Conservation (phyloP, 176 grass and related monocot species). For the Oryza glumipatula region DNA sequence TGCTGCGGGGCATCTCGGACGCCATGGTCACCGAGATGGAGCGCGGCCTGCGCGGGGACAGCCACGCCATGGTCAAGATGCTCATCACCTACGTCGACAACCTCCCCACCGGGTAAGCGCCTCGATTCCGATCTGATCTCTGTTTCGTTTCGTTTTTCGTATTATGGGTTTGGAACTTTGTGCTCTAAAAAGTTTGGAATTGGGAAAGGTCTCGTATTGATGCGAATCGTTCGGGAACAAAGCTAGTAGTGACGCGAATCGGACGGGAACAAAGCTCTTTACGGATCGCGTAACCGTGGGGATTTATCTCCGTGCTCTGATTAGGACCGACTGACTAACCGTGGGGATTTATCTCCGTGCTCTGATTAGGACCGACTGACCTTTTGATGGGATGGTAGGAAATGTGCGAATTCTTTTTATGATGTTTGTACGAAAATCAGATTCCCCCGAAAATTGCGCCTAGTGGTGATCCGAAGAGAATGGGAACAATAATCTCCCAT, state of each 20-base stretch:
- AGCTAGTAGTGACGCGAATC: neutral
- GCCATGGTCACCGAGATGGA: slow-evolving; percentile 89
- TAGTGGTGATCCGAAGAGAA: neutral
- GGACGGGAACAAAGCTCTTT: neutral
- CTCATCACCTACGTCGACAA: slow-evolving; percentile 93
- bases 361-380: neutral
- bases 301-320: too few species aligned
- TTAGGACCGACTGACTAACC: too few species aligned
- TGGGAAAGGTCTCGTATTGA: neutral
- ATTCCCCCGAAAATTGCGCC: neutral
- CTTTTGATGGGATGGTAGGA: neutral
- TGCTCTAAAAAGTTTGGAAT: slow-evolving; percentile 35
- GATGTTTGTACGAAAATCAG: neutral
- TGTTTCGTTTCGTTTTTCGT: neutral
- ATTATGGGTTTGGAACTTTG: slow-evolving; percentile 6
- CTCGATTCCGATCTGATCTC: slow-evolving; percentile 32
- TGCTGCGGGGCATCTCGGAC: slow-evolving; percentile 79
- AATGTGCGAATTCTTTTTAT: slow-evolving; percentile 23
- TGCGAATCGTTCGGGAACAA: neutral
- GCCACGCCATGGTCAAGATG: slow-evolving; percentile 72
- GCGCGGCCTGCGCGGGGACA: slow-evolving; percentile 71
- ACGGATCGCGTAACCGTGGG: too few species aligned
- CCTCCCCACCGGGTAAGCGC: slow-evolving; percentile 77
- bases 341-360: neutral
- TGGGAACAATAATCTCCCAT: neutral